phyloP scores from a whole-genome alignment of 2,329 filamentous ascomycete genomes.

The Fusarium anguioides region DNA sequence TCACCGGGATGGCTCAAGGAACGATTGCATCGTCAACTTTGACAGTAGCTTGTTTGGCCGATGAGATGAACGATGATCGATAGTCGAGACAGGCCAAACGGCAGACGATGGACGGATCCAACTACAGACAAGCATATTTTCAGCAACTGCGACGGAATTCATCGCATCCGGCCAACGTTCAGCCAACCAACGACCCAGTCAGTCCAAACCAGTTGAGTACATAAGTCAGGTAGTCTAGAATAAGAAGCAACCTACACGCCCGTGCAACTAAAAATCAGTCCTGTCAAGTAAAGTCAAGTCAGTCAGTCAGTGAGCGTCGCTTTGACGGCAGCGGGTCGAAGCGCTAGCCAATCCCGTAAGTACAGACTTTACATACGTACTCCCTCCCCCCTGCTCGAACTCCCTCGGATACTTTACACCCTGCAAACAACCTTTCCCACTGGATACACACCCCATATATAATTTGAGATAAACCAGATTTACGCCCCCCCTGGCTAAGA shows the following conservation, averaged over 20 bases:
- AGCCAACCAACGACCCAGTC: constrained; percentile 26
- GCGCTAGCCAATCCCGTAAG: constrained; percentile 33
- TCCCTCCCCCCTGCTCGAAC: constrained; percentile 1
- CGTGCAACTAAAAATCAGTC: constrained; percentile 14
- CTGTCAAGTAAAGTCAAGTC: not conserved
- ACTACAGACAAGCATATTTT: not conserved
- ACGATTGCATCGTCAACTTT: not conserved
- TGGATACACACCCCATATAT: not conserved
- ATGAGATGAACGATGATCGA: not conserved
- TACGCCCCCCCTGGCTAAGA: constrained; percentile 24
- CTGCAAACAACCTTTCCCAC: constrained; percentile 1
- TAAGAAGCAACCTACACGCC: not conserved
- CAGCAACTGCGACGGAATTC: constrained; percentile 8
- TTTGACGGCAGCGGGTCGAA: constrained; percentile 33
- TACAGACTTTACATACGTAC: not conserved
- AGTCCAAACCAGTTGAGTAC: not conserved
- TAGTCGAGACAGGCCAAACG: not conserved
- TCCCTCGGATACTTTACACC: not conserved
- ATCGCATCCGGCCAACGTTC: constrained; percentile 42
- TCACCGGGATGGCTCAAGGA: not conserved
- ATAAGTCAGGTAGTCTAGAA: too few relatives aligned
- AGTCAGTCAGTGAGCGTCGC: constrained; percentile 19
- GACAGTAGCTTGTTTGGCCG: not conserved
- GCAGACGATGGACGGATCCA: not conserved
- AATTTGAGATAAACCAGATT: constrained; percentile 20